These are phyloP conservation scores for Crepidotus variabilis DNA, from an alignment of 768 basidiomycete species.

Conservation along the genomic window DNA sequence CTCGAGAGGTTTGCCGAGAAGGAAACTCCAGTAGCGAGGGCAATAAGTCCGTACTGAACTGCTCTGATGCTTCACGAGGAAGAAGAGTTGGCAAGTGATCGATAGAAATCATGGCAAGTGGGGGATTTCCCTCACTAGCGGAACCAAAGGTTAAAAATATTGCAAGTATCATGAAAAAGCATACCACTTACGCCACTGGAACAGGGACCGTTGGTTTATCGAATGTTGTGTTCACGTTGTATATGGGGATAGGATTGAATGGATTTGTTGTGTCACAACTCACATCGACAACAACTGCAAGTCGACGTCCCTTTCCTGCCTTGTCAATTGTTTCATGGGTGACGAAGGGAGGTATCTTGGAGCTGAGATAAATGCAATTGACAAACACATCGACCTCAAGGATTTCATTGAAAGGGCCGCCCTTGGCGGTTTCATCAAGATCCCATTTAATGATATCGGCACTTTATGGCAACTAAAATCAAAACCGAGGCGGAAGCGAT, in stretches of 20 bases:
- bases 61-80: constrained; percentile 94
- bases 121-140: constrained; percentile 50
- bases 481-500: constrained; percentile 4
- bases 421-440: constrained; percentile 92
- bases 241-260: constrained; percentile 96
- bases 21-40: constrained; percentile 85
- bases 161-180: constrained; percentile 6
- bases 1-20: constrained; percentile 56
- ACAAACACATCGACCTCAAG: constrained; percentile 96
- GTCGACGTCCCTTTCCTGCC: constrained; percentile 62
- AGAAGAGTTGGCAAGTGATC: constrained; percentile 95
- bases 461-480: constrained; percentile 35
- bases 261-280: constrained; percentile 99
- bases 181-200: constrained; percentile 61
- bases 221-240: constrained; percentile 91
- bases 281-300: constrained; percentile 91
- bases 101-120: constrained; percentile 87
- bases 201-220: constrained; percentile 88
- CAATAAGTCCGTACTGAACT: constrained; percentile 85
- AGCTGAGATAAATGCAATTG: constrained; percentile 98
- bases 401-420: constrained; percentile 94
- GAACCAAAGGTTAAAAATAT: constrained; percentile 6
- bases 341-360: constrained; percentile 80
- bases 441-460: constrained; percentile 98
- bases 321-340: constrained; percentile 64